Evolutionary conservation across 169 alveolate genomes (phyloP).

Genomic region (Cryptosporidium sp.): DNA sequence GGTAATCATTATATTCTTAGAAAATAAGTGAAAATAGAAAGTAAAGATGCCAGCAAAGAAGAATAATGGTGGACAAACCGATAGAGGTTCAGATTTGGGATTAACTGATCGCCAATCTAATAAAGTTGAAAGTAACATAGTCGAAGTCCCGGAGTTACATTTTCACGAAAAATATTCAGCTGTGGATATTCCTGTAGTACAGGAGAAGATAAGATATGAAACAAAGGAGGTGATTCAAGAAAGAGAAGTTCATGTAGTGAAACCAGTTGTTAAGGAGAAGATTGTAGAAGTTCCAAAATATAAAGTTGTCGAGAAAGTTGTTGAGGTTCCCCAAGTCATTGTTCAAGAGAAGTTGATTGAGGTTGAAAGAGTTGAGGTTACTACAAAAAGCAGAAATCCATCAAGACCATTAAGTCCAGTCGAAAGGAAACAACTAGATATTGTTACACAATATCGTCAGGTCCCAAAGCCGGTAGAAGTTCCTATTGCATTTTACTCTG

Average conservation of each 20-base stretch:
- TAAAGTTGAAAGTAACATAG: conserved; percentile 80
- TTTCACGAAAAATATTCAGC: conserved; percentile 69
- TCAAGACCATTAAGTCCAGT: conserved; percentile 34
- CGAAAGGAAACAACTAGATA: conserved; percentile 59
- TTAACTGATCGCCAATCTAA: conserved; percentile 2
- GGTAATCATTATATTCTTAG: background rate
- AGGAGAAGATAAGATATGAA: conserved; percentile 90
- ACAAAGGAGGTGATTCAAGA: conserved; percentile 89
- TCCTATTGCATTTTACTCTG: conserved; percentile 91
- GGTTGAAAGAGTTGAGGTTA: conserved; percentile 78
- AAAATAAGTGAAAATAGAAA: background rate
- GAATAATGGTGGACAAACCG: conserved; percentile 61
- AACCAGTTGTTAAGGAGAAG: conserved; percentile 89
- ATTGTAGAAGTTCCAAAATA: conserved; percentile 92
- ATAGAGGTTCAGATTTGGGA: conserved; percentile 24
- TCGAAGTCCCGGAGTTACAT: conserved; percentile 90
- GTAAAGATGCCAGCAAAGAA: conserved; percentile 42
- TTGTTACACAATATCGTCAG: conserved; percentile 89
- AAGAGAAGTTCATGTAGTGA: conserved; percentile 86
- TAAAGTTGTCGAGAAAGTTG: conserved; percentile 89
- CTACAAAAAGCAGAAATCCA: conserved; percentile 16
- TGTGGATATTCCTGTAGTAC: conserved; percentile 82
- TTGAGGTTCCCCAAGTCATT: conserved; percentile 90
- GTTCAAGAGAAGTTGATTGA: conserved; percentile 90
- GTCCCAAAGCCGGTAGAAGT: conserved; percentile 94